These are phyloP conservation scores for Inonotus obliquus DNA, from an alignment of 1,284 basidiomycete genomes.

Conservation along the genomic window DNA sequence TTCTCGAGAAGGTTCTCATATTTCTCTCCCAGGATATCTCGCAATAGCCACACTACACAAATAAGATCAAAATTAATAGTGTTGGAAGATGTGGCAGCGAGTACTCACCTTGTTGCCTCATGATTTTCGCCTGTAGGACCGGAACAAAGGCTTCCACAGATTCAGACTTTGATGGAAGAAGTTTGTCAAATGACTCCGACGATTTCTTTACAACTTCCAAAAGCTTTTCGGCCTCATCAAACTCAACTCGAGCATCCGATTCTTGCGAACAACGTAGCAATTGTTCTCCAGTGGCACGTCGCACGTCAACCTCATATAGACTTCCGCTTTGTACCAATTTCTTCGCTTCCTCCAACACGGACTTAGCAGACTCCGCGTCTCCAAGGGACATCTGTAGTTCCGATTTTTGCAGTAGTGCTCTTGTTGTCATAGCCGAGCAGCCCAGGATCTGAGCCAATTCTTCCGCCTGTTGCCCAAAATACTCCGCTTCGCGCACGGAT, in stretches of 20 bases:
- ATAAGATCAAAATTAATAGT: constrained; percentile 12
- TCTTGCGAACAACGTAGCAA: constrained; percentile 43
- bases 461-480: constrained; percentile 71
- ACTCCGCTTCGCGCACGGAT: constrained; percentile 77
- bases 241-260: constrained; percentile 46
- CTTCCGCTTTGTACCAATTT: constrained; percentile 41
- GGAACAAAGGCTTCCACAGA: constrained; percentile 60
- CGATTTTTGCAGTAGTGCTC: constrained; percentile 59
- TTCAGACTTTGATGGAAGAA: constrained; percentile 24
- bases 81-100: too few species aligned
- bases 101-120: constrained; percentile 69
- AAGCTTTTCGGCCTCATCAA: constrained; percentile 48
- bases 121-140: constrained; percentile 56
- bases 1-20: constrained; percentile 55
- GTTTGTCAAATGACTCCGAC: constrained; percentile 50
- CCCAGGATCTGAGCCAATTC: constrained; percentile 65
- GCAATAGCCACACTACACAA: constrained; percentile 65
- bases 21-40: constrained; percentile 53
- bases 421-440: constrained; percentile 57
- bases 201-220: constrained; percentile 53
- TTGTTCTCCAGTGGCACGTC: constrained; percentile 58
- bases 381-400: constrained; percentile 67
- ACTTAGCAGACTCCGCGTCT: constrained; percentile 48
- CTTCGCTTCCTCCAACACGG: constrained; percentile 49
- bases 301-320: constrained; percentile 59